A percentile compares a stretch with the other conserved stretches of the same genome.
Evolutionary conservation across 2,329 filamentous ascomycete genomes (phyloP).

Genomic region (Laburnicola sp.): DNA sequence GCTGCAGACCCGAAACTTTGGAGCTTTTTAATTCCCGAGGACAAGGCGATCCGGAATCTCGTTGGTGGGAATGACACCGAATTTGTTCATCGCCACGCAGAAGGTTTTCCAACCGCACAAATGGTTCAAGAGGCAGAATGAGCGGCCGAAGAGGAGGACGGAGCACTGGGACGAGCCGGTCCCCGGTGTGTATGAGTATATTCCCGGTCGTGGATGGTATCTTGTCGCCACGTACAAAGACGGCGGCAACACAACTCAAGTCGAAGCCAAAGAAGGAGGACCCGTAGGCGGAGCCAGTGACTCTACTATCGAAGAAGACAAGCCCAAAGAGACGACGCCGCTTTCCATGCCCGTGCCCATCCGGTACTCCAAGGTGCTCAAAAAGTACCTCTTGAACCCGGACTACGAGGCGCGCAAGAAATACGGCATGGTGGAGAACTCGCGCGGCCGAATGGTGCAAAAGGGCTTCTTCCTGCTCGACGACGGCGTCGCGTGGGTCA

Average conservation of each 20-base stretch:
- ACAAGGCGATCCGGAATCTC: not conserved
- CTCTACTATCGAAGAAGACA: slow-evolving; percentile 3
- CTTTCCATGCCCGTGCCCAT: slow-evolving; percentile 42
- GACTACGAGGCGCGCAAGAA: slow-evolving; percentile 54
- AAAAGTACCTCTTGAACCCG: slow-evolving; percentile 53
- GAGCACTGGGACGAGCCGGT: slow-evolving; percentile 55
- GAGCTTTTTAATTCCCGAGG: too few relatives aligned
- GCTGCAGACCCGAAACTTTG: too few relatives aligned
- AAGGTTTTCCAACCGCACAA: slow-evolving; percentile 53
- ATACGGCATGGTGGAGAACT: slow-evolving; percentile 46
- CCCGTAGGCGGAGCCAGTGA: slow-evolving; percentile 8
- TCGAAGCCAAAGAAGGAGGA: slow-evolving; percentile 27
- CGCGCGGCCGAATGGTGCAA: slow-evolving; percentile 44
- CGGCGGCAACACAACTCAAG: slow-evolving; percentile 31
- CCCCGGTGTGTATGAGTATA: slow-evolving; percentile 55
- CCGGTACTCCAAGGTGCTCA: slow-evolving; percentile 54
- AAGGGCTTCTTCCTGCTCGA: slow-evolving; percentile 56
- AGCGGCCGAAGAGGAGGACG: slow-evolving; percentile 46
- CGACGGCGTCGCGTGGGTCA: slow-evolving; percentile 54
- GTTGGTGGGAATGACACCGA: slow-evolving; percentile 51
- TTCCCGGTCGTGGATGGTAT: slow-evolving; percentile 56
- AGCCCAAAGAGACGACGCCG: slow-evolving; percentile 22
- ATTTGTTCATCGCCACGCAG: slow-evolving; percentile 55
- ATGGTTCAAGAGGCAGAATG: slow-evolving; percentile 52
- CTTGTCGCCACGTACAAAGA: slow-evolving; percentile 48